Evolutionary conservation across 2,329 filamentous ascomycete species (phyloP).

Genomic region (Trichoderma lentiforme): DNA sequence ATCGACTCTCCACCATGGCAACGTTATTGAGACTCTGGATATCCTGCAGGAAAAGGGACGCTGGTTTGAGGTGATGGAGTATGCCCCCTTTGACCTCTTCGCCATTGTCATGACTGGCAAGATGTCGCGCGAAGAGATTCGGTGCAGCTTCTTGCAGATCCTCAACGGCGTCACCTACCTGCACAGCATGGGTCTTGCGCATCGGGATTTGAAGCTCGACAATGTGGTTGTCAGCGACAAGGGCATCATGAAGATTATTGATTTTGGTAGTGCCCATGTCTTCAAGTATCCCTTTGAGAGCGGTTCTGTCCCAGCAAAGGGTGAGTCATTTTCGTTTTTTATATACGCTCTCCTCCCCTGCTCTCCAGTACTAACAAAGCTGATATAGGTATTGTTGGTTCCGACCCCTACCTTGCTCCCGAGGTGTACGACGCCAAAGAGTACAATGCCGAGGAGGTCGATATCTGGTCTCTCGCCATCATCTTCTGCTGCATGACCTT

Average conservation of each 20-base stretch:
- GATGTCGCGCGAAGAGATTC: slow-evolving; percentile 88
- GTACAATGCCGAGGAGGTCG: slow-evolving; percentile 89
- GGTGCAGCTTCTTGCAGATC: slow-evolving; percentile 90
- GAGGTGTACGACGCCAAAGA: slow-evolving; percentile 93
- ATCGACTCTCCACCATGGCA: slow-evolving; percentile 93
- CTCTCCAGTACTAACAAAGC: slow-evolving; percentile 18
- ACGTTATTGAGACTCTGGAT: slow-evolving; percentile 96
- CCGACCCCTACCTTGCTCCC: slow-evolving; percentile 93
- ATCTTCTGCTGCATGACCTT: slow-evolving; percentile 99
- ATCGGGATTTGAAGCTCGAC: slow-evolving; percentile 93
- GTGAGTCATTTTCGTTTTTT: slow-evolving; percentile 24
- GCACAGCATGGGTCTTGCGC: slow-evolving; percentile 90
- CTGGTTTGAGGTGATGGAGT: slow-evolving; percentile 99
- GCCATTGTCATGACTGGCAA: slow-evolving; percentile 98
- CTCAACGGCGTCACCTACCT: slow-evolving; percentile 91
- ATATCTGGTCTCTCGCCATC: slow-evolving; percentile 97
- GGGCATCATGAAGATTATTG: slow-evolving; percentile 99
- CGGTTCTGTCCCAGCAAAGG: slow-evolving; percentile 43
- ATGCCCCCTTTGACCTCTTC: slow-evolving; percentile 92
- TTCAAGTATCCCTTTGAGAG: slow-evolving; percentile 97
- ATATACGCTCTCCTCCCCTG: background rate
- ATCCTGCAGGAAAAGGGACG: slow-evolving; percentile 90
- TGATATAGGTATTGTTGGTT: slow-evolving; percentile 61
- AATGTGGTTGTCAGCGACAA: slow-evolving; percentile 96
- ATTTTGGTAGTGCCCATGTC: slow-evolving; percentile 95